Conservation (phyloP, 192 early-diverging fungal species). For the Entophlyctis luteolus region DNA sequence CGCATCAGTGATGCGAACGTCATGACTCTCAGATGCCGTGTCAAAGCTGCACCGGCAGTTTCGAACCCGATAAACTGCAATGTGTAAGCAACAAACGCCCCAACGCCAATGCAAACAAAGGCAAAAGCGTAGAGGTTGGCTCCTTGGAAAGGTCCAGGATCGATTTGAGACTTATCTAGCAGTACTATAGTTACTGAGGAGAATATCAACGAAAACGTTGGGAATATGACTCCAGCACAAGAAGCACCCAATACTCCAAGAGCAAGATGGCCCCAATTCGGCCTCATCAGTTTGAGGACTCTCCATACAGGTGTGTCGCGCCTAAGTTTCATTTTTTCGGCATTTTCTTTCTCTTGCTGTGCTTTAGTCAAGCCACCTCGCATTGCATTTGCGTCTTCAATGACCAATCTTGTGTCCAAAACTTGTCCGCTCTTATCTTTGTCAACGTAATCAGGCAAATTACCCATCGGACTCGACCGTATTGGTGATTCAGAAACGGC, state of each 20-base stretch:
- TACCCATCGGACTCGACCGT: background rate
- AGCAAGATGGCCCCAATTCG: conserved; percentile 43
- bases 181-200: conserved; percentile 34
- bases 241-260: conserved; percentile 21
- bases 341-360: background rate
- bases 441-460: background rate
- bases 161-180: conserved; percentile 22
- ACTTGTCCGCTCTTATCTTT: background rate
- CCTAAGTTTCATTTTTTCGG: conserved; percentile 2
- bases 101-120: conserved; percentile 52
- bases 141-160: conserved; percentile 42
- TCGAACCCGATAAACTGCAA: conserved; percentile 47
- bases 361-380: background rate
- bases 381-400: background rate
- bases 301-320: conserved; percentile 51
- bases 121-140: conserved; percentile 62
- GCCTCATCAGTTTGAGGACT: conserved; percentile 49
- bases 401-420: conserved; percentile 7
- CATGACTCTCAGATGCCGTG: conserved; percentile 34
- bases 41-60: conserved; percentile 36
- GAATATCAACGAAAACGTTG: conserved; percentile 18
- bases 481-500: background rate
- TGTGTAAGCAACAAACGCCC: conserved; percentile 50
- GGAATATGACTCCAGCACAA: conserved; percentile 18
- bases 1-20: conserved; percentile 41